Percentiles rank a stretch among this genome's conserved stretches.
Conservation (phyloP, 768 basidiomycete genomes). For the Boletus vinaceobasis region DNA sequence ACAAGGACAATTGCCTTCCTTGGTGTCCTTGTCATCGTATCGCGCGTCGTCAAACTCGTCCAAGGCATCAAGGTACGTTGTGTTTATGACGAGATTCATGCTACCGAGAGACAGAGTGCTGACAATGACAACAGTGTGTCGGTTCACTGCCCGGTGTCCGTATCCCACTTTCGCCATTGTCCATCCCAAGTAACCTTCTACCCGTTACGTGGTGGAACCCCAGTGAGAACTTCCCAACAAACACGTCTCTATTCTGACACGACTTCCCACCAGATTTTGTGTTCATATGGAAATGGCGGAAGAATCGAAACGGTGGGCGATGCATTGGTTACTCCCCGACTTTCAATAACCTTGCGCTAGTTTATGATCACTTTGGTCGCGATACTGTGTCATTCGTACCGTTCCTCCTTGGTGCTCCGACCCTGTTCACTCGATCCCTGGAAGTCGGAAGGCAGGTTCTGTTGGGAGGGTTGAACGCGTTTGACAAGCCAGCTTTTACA, state of each 20-base stretch:
- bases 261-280: background rate
- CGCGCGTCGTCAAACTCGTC: slow-evolving; percentile 14
- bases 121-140: slow-evolving; percentile 1
- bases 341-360: background rate
- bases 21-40: slow-evolving; percentile 5
- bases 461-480: slow-evolving; percentile 4
- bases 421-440: slow-evolving; percentile 17
- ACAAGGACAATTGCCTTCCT: background rate
- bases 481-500: slow-evolving; percentile 1
- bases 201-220: slow-evolving; percentile 19
- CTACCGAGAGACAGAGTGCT: background rate
- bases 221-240: background rate
- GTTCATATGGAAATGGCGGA: slow-evolving; percentile 20
- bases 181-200: background rate
- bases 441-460: slow-evolving; percentile 11
- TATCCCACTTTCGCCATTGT: slow-evolving; percentile 14
- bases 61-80: slow-evolving; percentile 12
- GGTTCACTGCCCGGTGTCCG: slow-evolving; percentile 15
- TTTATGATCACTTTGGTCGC: slow-evolving; percentile 6
- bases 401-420: slow-evolving; percentile 10
- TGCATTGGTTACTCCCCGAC: background rate
- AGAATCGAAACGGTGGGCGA: slow-evolving; percentile 11
- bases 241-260: background rate
- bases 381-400: slow-evolving; percentile 20
- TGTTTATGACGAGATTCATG: background rate